Base-by-base conservation (phyloP, 495 filamentous ascomycete genomes). In the Aspergillus steynii region DNA sequence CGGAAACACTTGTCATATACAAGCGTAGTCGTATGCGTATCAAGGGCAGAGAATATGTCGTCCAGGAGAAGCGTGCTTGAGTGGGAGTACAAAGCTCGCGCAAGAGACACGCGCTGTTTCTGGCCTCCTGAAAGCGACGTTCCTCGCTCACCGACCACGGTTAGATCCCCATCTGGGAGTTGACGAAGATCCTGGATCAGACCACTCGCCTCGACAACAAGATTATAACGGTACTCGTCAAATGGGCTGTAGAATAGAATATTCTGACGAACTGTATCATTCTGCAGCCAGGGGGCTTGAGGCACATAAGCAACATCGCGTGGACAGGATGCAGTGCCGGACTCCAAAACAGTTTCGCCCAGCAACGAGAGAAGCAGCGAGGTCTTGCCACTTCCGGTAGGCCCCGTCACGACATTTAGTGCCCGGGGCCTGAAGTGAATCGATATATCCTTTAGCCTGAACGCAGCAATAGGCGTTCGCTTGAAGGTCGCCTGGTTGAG, bases 261-360 rank as follows among this genome's bases (percentile, higher is more conserved):
- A 60, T 90, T 91, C 27, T 92, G 84, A n/a, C 84, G 84, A 49
- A 94, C 86, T 47, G 84, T 91, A 81, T 90, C 91, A 65, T 86
- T 91, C 64, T 90, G 88, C 5, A 94, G 81, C 90, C 90, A 94
- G 15, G 90, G 87, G 1, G 84, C 85, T 65, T 94, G 90, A 6
- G 83, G 84, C 62, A 88, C 91, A 74, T 91, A 93, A 0, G 86
- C 90, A 2, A 91, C 78, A 54, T 86, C 88, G 48, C 89, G 87
- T 2, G 92, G 92, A 8, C 93, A 80, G 68, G 82, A 88, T 4
- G 94, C 89, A 68, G 83, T 82, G 45, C 86, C 84, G 10, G 77
- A 80, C 15, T 88, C 84, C 6, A 84, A 72, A 7, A 74, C 83
- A 14, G 91, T 77, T 64, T 92, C 89, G 2, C 89, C 89, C 12